Conservation (phyloP, 257 asterid species). For the Hygrophila difformis region DNA sequence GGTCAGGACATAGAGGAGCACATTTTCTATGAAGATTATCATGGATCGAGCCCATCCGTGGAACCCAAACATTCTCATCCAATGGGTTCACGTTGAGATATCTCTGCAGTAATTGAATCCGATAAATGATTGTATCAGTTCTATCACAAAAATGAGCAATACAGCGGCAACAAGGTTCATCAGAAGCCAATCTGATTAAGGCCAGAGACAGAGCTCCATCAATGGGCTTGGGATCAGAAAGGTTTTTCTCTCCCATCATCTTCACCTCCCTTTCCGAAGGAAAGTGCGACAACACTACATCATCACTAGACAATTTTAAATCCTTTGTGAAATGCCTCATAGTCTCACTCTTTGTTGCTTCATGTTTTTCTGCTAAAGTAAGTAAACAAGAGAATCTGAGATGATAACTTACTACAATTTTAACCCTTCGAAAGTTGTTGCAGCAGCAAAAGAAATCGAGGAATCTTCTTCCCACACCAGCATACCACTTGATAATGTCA, state of each 20-base stretch:
- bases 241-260: slow-evolving; percentile 67
- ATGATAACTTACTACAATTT: slow-evolving; percentile 59
- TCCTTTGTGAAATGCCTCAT: slow-evolving; percentile 78
- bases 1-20: slow-evolving; percentile 54
- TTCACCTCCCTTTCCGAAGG: slow-evolving; percentile 82
- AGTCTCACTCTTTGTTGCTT: slow-evolving; percentile 65
- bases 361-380: slow-evolving; percentile 88
- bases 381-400: slow-evolving; percentile 79
- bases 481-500: slow-evolving; percentile 85
- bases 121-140: slow-evolving; percentile 42
- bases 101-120: slow-evolving; percentile 48
- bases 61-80: slow-evolving; percentile 28
- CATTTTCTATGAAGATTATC: slow-evolving; percentile 60
- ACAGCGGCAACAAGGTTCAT: slow-evolving; percentile 54
- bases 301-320: slow-evolving; percentile 31
- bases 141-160: slow-evolving; percentile 62
- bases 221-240: slow-evolving; percentile 64
- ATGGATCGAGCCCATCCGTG: slow-evolving; percentile 49
- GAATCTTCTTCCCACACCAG: slow-evolving; percentile 87
- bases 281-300: slow-evolving; percentile 38
- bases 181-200: slow-evolving; percentile 55
- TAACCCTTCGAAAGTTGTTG: slow-evolving; percentile 67
- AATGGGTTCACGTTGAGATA: slow-evolving; percentile 22
- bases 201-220: slow-evolving; percentile 60
- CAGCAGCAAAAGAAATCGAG: slow-evolving; percentile 82